Evolutionary conservation across 1,139 yeast genomes (phyloP), one percentile per base, ranked within the genome.

Genomic region (Scheffersomyces segobiensis): DNA sequence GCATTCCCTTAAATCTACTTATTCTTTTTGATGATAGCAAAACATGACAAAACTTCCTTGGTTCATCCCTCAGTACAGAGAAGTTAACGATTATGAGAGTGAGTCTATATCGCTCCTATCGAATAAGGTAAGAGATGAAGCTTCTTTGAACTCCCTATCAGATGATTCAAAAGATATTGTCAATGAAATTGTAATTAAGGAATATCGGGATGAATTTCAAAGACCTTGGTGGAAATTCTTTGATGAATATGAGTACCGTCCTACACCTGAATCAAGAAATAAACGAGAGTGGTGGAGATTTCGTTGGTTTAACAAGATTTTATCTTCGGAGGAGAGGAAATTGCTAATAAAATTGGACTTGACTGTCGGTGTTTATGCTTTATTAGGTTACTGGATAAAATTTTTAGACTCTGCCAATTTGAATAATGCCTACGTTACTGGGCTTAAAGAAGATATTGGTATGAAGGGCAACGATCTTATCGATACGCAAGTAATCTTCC

Each of bases 381-480:
- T 71, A 55, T 52, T 71, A 52, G 75, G 74, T 2, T 73, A 73
- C 62, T 72, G 72, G 70, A 63, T 71, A 54, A 71, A 70, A 50
- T 70, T 60, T 54, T 51, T 71, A 47, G 74, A 71, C 55, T 58
- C 56, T 19, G 54, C 69, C 22, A 65, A 70, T 63, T 58, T 71
- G 58, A 65, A 67, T 58, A 74, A 71, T 57, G 78, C 77, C 17
- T 74, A 73, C 58, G 72, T 73, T 24, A 64, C 71, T 18, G 76
- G 76, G 1, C 59, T 74, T 59, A 63, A 65, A 58, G 73, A 70
- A 55, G 70, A 64, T 39, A 59, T 72, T 42, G 68, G 66, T 8
- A 70, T 74, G 75, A 58, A 63, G 53, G 76, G 75, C 2, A 72
- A 73, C 57, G 75, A 72, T 58, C 67, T 72, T 60, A 69, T 73